Evolutionary conservation across 2,329 filamentous ascomycete genomes (phyloP).

Genomic region (Triangularia verruculosa): DNA sequence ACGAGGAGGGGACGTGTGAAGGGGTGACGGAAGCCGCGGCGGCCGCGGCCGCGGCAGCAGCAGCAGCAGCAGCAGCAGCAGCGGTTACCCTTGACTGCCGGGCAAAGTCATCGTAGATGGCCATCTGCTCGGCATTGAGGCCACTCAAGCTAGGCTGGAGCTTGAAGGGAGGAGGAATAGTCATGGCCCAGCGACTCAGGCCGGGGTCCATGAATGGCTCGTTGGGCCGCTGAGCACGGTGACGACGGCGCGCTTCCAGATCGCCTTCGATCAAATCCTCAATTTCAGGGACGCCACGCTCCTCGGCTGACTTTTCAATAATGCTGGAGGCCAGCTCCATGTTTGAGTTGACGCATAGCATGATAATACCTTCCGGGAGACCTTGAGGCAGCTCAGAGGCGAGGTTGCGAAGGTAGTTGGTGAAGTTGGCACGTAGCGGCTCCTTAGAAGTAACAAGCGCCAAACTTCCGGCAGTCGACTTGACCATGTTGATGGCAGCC

Average conservation of each 20-base stretch:
- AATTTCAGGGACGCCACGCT: conserved; percentile 89
- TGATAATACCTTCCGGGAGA: conserved; percentile 87
- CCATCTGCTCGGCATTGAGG: conserved; percentile 86
- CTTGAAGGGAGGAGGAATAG: conserved; percentile 91
- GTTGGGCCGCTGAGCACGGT: conserved; percentile 70
- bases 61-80: conserved; percentile 45
- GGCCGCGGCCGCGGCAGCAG: conserved; percentile 24
- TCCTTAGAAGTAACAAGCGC: conserved; percentile 98
- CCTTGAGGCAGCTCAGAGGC: conserved; percentile 70
- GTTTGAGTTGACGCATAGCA: conserved; percentile 99
- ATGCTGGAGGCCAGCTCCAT: conserved; percentile 89
- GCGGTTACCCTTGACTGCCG: conserved; percentile 69
- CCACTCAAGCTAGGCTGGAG: conserved; percentile 67
- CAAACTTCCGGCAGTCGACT: conserved; percentile 87
- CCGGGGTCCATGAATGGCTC: conserved; percentile 80
- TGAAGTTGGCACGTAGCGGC: conserved; percentile 91
- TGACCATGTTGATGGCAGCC: conserved; percentile 90
- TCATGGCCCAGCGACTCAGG: conserved; percentile 87
- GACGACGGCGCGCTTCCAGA: conserved; percentile 71
- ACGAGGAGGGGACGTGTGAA: conserved; percentile 55
- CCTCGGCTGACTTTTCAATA: conserved; percentile 93
- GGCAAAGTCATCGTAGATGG: conserved; percentile 95
- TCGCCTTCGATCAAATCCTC: conserved; percentile 87
- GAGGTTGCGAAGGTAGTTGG: conserved; percentile 84
- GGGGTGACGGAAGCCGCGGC: conserved; percentile 32